Percentiles rank a stretch among this genome's conserved stretches.
These are phyloP conservation scores for Kazachstania sp. DNA, from an alignment of 1,139 yeast species.

Conservation along the genomic window DNA sequence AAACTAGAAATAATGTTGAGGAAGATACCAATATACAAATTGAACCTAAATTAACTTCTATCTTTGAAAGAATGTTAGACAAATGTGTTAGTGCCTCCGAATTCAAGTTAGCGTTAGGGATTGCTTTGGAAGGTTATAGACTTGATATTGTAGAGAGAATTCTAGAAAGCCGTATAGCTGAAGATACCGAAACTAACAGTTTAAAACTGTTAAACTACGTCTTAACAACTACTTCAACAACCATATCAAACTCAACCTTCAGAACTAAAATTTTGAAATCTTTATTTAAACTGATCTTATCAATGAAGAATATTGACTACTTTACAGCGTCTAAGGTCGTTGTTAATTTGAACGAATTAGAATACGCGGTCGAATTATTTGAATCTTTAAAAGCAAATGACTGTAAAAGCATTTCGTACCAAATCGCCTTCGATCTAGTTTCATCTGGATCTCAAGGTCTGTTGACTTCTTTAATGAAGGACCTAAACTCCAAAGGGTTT, in stretches of 20 bases:
- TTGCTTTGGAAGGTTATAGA: slow-evolving; percentile 81
- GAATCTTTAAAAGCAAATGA: slow-evolving; percentile 41
- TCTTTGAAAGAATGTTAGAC: slow-evolving; percentile 80
- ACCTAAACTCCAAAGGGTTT: slow-evolving; percentile 38
- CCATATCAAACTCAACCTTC: slow-evolving; percentile 57
- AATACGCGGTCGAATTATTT: slow-evolving; percentile 61
- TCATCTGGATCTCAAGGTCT: slow-evolving; percentile 90
- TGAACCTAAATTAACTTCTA: slow-evolving; percentile 54
- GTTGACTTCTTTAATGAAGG: slow-evolving; percentile 50
- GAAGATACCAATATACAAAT: slow-evolving; percentile 31
- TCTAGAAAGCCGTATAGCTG: slow-evolving; percentile 40
- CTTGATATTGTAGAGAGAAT: slow-evolving; percentile 69
- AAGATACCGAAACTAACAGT: slow-evolving; percentile 42
- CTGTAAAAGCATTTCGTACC: slow-evolving; percentile 55
- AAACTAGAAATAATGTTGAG: slow-evolving; percentile 48
- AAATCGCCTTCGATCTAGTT: slow-evolving; percentile 92
- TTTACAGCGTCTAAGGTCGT: slow-evolving; percentile 77
- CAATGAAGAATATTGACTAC: slow-evolving; percentile 62
- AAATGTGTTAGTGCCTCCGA: slow-evolving; percentile 71
- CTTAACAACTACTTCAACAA: slow-evolving; percentile 61
- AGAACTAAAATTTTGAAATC: slow-evolving; percentile 55
- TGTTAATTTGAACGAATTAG: slow-evolving; percentile 74
- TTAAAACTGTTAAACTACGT: slow-evolving; percentile 63
- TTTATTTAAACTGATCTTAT: slow-evolving; percentile 52
- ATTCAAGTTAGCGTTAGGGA: slow-evolving; percentile 77